These are phyloP conservation scores for Canavalia ensiformis DNA, from an alignment of 306 rosid genomes.

Conservation along the genomic window DNA sequence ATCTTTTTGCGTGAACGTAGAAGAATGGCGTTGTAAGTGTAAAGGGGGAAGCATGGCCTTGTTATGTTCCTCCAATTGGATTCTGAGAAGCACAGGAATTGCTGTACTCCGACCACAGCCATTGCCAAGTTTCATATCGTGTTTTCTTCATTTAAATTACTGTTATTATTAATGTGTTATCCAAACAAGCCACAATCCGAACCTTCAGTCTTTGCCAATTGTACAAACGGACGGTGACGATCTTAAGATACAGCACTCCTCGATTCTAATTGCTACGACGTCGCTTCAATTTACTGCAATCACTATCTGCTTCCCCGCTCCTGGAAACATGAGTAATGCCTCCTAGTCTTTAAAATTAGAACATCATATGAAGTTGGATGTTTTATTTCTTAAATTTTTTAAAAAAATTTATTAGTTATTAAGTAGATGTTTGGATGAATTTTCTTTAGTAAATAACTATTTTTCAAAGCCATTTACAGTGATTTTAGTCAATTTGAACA, in stretches of 20 bases:
- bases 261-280: slow-evolving; percentile 2
- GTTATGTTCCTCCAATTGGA: slow-evolving; percentile 46
- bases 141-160: not conserved
- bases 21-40: slow-evolving; percentile 36
- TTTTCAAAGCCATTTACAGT: no score
- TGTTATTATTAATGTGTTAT: slow-evolving; percentile 44
- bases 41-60: slow-evolving; percentile 50
- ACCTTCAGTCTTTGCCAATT: not conserved
- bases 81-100: slow-evolving; percentile 62
- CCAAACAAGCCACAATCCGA: slow-evolving; percentile 38
- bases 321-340: no score
- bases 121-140: slow-evolving; percentile 50
- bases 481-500: no score
- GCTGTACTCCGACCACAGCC: slow-evolving; percentile 75
- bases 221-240: slow-evolving; percentile 44
- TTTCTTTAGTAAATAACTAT: no score
- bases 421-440: no score
- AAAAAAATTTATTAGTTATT: no score
- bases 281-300: not conserved
- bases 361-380: no score
- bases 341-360: no score
- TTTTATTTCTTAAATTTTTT: no score
- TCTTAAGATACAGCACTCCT: slow-evolving; percentile 30
- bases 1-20: slow-evolving; percentile 43
- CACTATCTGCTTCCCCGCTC: no score